Conservation (phyloP, 1,284 basidiomycete species). For the Heterobasidion parviporum region DNA sequence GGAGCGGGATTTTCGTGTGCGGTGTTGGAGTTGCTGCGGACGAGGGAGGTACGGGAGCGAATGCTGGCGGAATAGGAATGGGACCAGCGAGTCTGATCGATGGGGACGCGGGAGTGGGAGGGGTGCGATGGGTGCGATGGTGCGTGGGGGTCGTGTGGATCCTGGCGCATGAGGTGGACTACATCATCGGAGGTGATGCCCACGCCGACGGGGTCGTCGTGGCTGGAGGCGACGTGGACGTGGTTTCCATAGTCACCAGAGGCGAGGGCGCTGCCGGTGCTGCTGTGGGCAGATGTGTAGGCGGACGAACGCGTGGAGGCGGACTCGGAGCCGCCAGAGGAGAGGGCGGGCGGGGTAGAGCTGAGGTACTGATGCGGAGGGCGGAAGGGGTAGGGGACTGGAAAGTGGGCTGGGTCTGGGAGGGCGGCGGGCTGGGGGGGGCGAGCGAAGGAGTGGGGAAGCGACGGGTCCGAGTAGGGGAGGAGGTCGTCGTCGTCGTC, state of each 20-base stretch:
- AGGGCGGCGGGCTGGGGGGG: slow-evolving; percentile 39
- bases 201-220: slow-evolving; percentile 29
- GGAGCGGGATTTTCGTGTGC: slow-evolving; percentile 32
- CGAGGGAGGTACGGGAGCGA: slow-evolving; percentile 60
- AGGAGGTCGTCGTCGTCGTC: slow-evolving; percentile 23
- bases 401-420: slow-evolving; percentile 57
- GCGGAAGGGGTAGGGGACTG: slow-evolving; percentile 46
- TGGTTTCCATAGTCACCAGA: slow-evolving; percentile 50
- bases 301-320: slow-evolving; percentile 69
- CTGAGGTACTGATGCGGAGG: slow-evolving; percentile 26
- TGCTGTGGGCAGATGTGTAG: slow-evolving; percentile 70
- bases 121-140: slow-evolving; percentile 20
- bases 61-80: slow-evolving; percentile 51
- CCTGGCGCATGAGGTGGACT: slow-evolving; percentile 43
- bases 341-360: slow-evolving; percentile 42
- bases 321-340: slow-evolving; percentile 58
- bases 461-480: slow-evolving; percentile 27
- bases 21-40: slow-evolving; percentile 34
- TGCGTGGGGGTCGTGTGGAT: slow-evolving; percentile 32
- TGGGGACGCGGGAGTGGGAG: slow-evolving; percentile 32
- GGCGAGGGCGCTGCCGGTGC: slow-evolving; percentile 48
- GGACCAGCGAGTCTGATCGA: slow-evolving; percentile 59
- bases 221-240: slow-evolving; percentile 55
- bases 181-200: slow-evolving; percentile 59
- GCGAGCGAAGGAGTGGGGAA: slow-evolving; percentile 31